Evolutionary conservation across 495 filamentous ascomycete species (phyloP), one percentile per base, ranked within the genome.

Genomic region (Podospora australis): DNA sequence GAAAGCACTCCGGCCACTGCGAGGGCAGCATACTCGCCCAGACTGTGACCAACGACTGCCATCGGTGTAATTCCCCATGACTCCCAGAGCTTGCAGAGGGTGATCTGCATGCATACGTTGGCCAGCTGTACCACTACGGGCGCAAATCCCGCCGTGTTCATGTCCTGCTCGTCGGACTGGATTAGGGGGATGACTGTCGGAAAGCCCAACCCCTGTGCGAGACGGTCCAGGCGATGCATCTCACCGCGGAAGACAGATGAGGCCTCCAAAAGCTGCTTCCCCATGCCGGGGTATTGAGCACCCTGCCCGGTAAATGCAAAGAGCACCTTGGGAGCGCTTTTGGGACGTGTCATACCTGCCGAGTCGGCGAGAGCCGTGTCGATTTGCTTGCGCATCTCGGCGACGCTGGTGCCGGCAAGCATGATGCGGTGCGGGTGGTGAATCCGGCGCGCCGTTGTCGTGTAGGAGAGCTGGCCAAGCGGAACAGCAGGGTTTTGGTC

Each of bases 1-100:
- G 82, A 84, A 6, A 95, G 65, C n/a, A 90, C 80, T 41, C 87
- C 88, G 14, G 88, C 79, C 24, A 83, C 79, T 56, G 89, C 74
- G 1, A 94, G 69, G 10, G 89, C 88, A 35, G 89, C 87, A 63
- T 90, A 94, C 61, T 95, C 88, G 46, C 88, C 88, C 1, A 78
- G 60, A 59, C 86, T 90, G 69, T 96, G 90, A 11, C 90, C 90
- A 25, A 95, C 70, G 4, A 94, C 86, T 36, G 80, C 81, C 46
- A 73, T 68, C 13, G 89, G 89, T 10, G 62, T 77, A 40, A 92
- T 70, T 28, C 86, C 88, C 71, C 84, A 80, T 5, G 86, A 81
- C 24, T 56, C 62, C 88, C 87, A 92, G 43, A 88, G 75, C 49
- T 78, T 80, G 19, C 84, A 79, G 39, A 92, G 69, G 6, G 88